Base-by-base conservation (phyloP, 108 stramenopile genomes). In the Cylindrotheca fusiformis region DNA sequence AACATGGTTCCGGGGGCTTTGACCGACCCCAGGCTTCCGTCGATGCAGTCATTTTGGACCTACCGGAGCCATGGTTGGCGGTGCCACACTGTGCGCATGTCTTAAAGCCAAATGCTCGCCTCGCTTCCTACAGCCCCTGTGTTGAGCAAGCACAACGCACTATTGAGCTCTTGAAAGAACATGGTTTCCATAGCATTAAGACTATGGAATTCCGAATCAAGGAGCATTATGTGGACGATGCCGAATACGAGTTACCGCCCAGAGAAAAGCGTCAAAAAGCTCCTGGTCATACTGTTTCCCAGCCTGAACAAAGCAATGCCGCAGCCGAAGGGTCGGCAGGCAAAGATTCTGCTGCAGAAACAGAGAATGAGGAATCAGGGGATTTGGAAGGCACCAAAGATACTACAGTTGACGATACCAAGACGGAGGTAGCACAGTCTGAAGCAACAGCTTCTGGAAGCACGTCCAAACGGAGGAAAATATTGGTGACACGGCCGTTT, bases 1-100 rank as follows among this genome's bases (percentile, higher is more conserved):
- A 65, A 36, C 53, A 65, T 21, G 84, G 76, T 0, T 60, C 54
- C 24, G 89, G 85, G n/a, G 87, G 87, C 1, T 88, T 90, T 60
- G 85, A 75, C 55, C 62, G 82, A 3, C 79, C 82, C 23, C 63
- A 58, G 55, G 69, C 76, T 5, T 69, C 67, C 3, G 95, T 91
- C 14, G 94, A 98, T 78, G 97, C 95, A 17, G 75, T 96, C 20
- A 90, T 97, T 52, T 65, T 98, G 6, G 97, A 98, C 67, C 58
- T 98, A 36, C 97, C 97, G 3, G 93, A 94, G 68, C 97, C 97
- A 5, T 97, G 96, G 97, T 52, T 81, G 30, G 97, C 97, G 20
- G 71, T 96, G 17, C 85, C 81, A 19, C 85, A 95, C 69, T 96
- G 91, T 10, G 90, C 82, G 12, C 54, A 79, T 65, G 74, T 72